Conservation (phyloP, 768 basidiomycete genomes). For the Amanita polypyramis region DNA sequence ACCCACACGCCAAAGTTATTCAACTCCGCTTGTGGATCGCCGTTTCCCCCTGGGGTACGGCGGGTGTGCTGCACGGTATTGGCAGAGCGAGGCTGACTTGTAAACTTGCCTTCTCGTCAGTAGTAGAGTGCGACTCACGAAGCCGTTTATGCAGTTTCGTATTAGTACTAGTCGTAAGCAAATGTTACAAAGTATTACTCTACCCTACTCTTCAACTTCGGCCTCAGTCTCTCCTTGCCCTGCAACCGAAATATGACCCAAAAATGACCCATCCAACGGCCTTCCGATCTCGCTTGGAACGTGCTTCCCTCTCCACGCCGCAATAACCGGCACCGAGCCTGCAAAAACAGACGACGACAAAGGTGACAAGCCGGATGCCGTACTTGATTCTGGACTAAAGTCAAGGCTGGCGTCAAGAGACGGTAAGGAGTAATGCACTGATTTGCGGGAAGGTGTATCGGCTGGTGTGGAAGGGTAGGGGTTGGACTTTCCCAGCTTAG, state of each 20-base stretch:
- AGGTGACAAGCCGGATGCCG: constrained; percentile 22
- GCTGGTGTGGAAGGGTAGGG: constrained; percentile 25
- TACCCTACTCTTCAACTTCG: not conserved
- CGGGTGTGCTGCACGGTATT: too few relatives aligned
- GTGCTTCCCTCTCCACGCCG: constrained; percentile 33
- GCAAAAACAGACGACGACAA: constrained; percentile 24
- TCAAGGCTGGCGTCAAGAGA: not conserved
- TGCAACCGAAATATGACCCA: constrained; percentile 15
- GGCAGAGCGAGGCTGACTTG: too few relatives aligned
- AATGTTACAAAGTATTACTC: not conserved
- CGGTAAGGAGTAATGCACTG: constrained; percentile 20
- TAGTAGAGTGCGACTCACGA: too few relatives aligned
- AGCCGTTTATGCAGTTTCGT: too few relatives aligned
- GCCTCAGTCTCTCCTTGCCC: constrained; percentile 15
- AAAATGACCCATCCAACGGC: constrained; percentile 31
- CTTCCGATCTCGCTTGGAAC: constrained; percentile 24
- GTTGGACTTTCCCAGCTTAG: not conserved
- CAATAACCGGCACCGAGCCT: constrained; percentile 32
- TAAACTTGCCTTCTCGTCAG: too few relatives aligned
- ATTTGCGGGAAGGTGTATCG: constrained; percentile 28
- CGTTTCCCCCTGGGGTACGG: too few relatives aligned
- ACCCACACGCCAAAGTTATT: too few relatives aligned
- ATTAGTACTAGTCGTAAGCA: too few relatives aligned
- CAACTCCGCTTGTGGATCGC: too few relatives aligned
- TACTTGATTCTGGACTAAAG: not conserved